A percentile compares a stretch with the other conserved stretches of the same genome.
phyloP scores from a whole-genome alignment of 2,329 filamentous ascomycete genomes.

The Fusarium clavum region DNA sequence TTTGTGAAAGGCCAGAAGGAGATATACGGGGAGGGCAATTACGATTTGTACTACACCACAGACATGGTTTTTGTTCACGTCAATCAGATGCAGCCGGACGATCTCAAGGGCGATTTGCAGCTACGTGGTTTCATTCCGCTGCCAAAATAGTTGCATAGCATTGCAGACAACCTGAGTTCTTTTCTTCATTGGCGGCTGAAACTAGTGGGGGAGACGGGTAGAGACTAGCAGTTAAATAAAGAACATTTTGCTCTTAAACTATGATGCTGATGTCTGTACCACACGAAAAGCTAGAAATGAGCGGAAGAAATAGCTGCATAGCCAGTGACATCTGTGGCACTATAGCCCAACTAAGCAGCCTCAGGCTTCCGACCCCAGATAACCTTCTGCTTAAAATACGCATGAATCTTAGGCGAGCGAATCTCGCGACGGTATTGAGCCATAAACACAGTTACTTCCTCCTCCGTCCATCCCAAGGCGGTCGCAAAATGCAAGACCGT shows the following conservation, averaged over 20 bases:
- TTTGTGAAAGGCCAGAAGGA: not conserved
- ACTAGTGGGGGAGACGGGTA: not conserved
- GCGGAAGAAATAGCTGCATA: accelerated
- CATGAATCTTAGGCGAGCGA: conserved; percentile 8
- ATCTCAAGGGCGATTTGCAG: not conserved
- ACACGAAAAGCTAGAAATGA: accelerated
- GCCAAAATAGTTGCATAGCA: not conserved
- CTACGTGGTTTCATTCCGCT: not conserved
- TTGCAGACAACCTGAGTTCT: not conserved
- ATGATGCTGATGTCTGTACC: accelerated
- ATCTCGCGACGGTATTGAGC: not conserved
- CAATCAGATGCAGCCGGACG: not conserved
- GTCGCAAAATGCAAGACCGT: conserved; percentile 5
- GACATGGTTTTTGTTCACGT: not conserved
- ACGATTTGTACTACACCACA: too few species aligned
- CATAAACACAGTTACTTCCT: not conserved
- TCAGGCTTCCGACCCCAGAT: conserved; percentile 12
- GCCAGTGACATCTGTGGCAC: not conserved
- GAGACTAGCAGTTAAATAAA: not conserved
- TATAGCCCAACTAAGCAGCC: not conserved
- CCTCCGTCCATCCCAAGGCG: not conserved
- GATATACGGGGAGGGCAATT: not conserved
- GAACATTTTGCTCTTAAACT: accelerated
- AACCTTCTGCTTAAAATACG: conserved; percentile 10
- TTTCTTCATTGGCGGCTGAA: not conserved